These are phyloP conservation scores for Tremellales sp. DNA, from an alignment of 1,284 basidiomycete species.

Conservation along the genomic window DNA sequence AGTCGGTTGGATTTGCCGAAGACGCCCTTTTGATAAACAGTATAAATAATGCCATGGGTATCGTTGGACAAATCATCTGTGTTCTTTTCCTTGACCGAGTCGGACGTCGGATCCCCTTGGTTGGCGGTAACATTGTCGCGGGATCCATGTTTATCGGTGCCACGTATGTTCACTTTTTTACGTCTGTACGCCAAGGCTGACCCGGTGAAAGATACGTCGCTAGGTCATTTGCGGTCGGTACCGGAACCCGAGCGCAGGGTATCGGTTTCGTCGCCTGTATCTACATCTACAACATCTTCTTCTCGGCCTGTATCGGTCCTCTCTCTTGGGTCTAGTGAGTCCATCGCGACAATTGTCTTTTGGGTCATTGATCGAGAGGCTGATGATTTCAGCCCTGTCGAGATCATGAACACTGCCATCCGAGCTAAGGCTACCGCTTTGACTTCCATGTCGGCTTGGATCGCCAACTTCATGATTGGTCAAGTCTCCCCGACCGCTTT, in stretches of 20 bases:
- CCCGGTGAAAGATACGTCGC: neutral
- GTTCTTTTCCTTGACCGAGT: constrained; percentile 57
- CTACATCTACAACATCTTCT: constrained; percentile 24
- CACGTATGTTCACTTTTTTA: constrained; percentile 12
- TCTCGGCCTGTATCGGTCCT: constrained; percentile 23
- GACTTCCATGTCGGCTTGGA: constrained; percentile 54
- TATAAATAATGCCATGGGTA: constrained; percentile 59
- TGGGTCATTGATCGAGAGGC: neutral
- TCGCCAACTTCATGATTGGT: constrained; percentile 51
- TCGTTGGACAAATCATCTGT: constrained; percentile 58
- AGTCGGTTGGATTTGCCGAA: constrained; percentile 50
- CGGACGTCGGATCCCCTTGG: constrained; percentile 55
- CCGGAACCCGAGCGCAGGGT: constrained; percentile 6
- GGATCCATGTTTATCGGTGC: constrained; percentile 36
- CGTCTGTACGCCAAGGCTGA: neutral
- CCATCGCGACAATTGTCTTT: constrained; percentile 3
- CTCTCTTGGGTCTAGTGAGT: constrained; percentile 28
- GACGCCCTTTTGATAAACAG: constrained; percentile 58
- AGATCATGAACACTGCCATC: constrained; percentile 57
- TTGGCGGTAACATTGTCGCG: constrained; percentile 55
- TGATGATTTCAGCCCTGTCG: constrained; percentile 31
- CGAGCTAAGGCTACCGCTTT: constrained; percentile 59
- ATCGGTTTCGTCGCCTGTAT: constrained; percentile 24
- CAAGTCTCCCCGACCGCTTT: constrained; percentile 47
- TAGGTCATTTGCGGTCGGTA: constrained; percentile 1